Percentiles rank a stretch among this genome's conserved stretches.
Conservation (phyloP, 2,329 filamentous ascomycete species). For the Pestalotiopsis fici region DNA sequence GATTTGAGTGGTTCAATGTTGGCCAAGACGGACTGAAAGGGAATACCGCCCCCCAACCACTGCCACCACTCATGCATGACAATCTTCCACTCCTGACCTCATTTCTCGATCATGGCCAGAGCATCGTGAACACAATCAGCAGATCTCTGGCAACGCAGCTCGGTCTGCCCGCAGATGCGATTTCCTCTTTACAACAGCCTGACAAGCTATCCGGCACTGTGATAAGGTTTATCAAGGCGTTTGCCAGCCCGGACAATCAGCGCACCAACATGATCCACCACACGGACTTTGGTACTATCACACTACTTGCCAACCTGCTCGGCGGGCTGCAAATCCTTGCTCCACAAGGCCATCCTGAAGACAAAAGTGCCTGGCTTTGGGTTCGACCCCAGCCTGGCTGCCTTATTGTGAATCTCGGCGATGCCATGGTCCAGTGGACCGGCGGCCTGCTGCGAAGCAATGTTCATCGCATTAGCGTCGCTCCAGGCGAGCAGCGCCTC, state of each 20-base stretch:
- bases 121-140: conserved; percentile 18
- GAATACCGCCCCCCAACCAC: conserved; percentile 14
- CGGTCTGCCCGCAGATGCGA: conserved; percentile 22
- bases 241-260: conserved; percentile 16
- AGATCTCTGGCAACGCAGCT: conserved; percentile 24
- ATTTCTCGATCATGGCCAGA: conserved; percentile 16
- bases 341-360: conserved; percentile 13
- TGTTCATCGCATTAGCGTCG: conserved; percentile 18
- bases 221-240: conserved; percentile 17
- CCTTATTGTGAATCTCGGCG: conserved; percentile 22
- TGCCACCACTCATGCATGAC: conserved; percentile 11
- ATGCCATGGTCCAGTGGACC: conserved; percentile 23
- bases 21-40: conserved; percentile 31
- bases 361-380: conserved; percentile 19
- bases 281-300: conserved; percentile 37
- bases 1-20: conserved; percentile 29
- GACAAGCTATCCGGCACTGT: conserved; percentile 25
- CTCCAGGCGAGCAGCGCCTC: conserved; percentile 19
- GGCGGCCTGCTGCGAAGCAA: conserved; percentile 24
- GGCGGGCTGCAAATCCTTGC: conserved; percentile 36
- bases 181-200: conserved; percentile 22
- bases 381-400: conserved; percentile 21
- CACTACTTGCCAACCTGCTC: conserved; percentile 34
- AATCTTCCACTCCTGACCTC: conserved; percentile 9
- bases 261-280: conserved; percentile 29